phyloP scores from a whole-genome alignment of 306 rosid genomes.

The Phaseolus lunatus region DNA sequence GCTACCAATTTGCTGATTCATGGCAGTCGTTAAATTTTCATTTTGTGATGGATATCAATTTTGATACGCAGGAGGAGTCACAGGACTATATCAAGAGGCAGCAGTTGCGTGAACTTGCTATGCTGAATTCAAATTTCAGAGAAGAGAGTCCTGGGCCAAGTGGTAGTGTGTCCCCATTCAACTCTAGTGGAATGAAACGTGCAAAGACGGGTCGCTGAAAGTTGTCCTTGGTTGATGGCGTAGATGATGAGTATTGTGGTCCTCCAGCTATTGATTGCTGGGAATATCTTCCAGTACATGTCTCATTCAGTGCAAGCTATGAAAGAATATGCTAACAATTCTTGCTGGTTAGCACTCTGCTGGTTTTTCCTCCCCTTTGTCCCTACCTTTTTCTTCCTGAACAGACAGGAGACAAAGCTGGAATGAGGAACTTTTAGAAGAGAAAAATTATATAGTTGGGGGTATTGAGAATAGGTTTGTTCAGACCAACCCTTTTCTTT shows the following conservation, averaged over 20 bases:
- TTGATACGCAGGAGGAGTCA: conserved; percentile 75
- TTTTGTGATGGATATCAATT: conserved; percentile 26
- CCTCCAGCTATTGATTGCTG: conserved; percentile 51
- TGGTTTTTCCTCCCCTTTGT: conserved; percentile 38
- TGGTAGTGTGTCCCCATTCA: conserved; percentile 88
- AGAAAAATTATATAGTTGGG: conserved; percentile 56
- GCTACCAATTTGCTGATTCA: conserved; percentile 1
- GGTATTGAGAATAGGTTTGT: conserved; percentile 67
- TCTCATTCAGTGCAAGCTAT: conserved; percentile 47
- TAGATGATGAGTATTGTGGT: conserved; percentile 36
- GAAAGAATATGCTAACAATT: conserved; percentile 62
- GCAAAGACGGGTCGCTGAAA: conserved; percentile 88
- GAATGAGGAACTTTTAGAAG: conserved; percentile 27
- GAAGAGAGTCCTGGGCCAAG: conserved; percentile 94
- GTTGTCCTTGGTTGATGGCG: conserved; percentile 11
- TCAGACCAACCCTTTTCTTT: conserved; percentile 17
- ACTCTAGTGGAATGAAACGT: conserved; percentile 91
- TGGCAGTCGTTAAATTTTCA: conserved; percentile 7
- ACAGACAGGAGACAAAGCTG: conserved; percentile 39
- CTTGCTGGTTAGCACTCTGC: conserved; percentile 53
- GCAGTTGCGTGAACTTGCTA: conserved; percentile 84
- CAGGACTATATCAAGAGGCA: conserved; percentile 88
- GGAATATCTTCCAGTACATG: conserved; percentile 25
- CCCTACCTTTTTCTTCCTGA: conserved; percentile 40
- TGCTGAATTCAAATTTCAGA: conserved; percentile 85